phyloP scores from a whole-genome alignment of 2,329 filamentous ascomycete genomes.

The Ophiocordyceps australis region DNA sequence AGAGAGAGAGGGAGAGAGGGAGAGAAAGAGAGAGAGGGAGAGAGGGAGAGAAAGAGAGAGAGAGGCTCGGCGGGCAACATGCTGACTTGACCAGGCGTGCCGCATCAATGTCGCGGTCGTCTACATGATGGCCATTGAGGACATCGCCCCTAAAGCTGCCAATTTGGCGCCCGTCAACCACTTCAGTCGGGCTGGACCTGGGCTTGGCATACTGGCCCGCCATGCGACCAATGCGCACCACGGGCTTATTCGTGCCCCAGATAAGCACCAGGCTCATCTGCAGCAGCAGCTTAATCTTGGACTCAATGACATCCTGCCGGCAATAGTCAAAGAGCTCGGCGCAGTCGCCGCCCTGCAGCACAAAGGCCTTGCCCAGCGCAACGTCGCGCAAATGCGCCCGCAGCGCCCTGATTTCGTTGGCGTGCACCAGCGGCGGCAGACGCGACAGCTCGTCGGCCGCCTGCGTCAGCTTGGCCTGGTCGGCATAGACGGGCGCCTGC shows the following conservation, averaged over 20 bases:
- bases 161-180: constrained; percentile 60
- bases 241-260: constrained; percentile 65
- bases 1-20: no score
- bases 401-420: constrained; percentile 62
- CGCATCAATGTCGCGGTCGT: constrained; percentile 68
- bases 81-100: constrained; percentile 56
- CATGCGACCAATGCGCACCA: constrained; percentile 89
- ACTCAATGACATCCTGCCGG: constrained; percentile 72
- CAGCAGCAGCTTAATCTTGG: constrained; percentile 88
- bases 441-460: constrained; percentile 46
- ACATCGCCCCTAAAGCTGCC: constrained; percentile 92
- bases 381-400: constrained; percentile 69
- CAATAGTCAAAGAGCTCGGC: constrained; percentile 97
- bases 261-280: constrained; percentile 96
- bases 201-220: constrained; percentile 97
- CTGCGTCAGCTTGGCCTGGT: constrained; percentile 36
- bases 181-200: constrained; percentile 72
- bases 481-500: constrained; percentile 54
- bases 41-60: no score
- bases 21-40: no score
- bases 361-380: constrained; percentile 75
- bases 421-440: constrained; percentile 64
- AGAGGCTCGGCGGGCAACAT: no score
- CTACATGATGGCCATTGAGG: constrained; percentile 67
- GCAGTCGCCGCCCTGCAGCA: constrained; percentile 92